Base-by-base conservation (phyloP, 495 filamentous ascomycete genomes). In the Cladorrhinum samala region DNA sequence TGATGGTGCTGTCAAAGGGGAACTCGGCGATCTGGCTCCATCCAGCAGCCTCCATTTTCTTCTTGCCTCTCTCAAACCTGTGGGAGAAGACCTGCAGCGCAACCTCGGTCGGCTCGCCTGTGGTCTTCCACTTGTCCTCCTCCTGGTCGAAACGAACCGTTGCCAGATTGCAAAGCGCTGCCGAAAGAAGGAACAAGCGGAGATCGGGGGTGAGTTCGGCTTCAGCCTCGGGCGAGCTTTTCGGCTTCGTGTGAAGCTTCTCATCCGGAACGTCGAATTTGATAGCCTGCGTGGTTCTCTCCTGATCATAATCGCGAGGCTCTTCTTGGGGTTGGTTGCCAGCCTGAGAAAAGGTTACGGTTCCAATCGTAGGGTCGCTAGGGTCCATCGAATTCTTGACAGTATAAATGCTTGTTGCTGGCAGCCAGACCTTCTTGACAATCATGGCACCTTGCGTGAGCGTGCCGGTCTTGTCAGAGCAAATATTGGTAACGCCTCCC, bases 401-500 rank as follows among this genome's bases (percentile, higher is more conserved):
- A 6, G 77, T 81, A 61, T 77, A 81, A 42, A 81, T 72, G 3
- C 66, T 72, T 1, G 72, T 69, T 11, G 73, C 77, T 0, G 88
- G 88, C 46, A 93, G 73, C 89, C 89, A 95, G 2, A 82, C 87
- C 57, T 88, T 86, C 53, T 84, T 82, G 14, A 88, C 82, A 11
- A 92, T 84, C 87, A 90, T 76, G 61, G 83, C 71, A n/a, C 84
- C 84, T 61, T 86, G 82, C 0, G 88, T 93, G 17, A 93, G 71
- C 0, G 89, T 93, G 3, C 88, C 88, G 2, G 88, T 93, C 63
- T 93, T 93, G 67, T 93, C 88, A 8, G 87, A 91, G 66, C 88
- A 93, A 57, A 93, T 92, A 60, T 91, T 91, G 49, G 87, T 91
- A 33, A 92, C 85, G 36, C 87, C 88, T 11, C 88, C 89, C 13